Conservation (phyloP, 495 filamentous ascomycete species). For the Xylaria cubensis region DNA sequence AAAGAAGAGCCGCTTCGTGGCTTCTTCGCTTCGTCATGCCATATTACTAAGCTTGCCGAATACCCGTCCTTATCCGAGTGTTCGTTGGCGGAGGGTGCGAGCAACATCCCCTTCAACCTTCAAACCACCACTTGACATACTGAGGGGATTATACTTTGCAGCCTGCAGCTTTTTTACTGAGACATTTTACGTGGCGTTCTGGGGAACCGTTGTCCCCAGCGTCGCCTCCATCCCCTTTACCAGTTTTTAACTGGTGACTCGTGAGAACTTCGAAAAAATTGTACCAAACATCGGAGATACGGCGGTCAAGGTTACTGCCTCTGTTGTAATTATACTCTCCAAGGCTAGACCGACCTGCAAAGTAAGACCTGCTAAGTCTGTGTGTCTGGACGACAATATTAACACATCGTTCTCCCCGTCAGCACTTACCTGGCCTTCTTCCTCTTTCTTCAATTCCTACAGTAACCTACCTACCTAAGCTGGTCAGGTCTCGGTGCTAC, state of each 20-base stretch:
- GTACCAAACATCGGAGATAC: not conserved
- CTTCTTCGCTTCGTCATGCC: not conserved
- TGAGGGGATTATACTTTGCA: not conserved
- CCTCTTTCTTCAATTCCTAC: not conserved
- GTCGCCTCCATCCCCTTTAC: not conserved
- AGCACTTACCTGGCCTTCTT: slow-evolving; percentile 8
- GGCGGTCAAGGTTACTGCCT: not conserved
- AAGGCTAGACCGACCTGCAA: not conserved
- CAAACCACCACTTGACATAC: not conserved
- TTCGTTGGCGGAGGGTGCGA: not conserved
- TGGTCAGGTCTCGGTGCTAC: not conserved
- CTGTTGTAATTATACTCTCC: not conserved
- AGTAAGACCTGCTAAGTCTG: slow-evolving; percentile 4
- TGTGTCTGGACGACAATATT: not conserved
- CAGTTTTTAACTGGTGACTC: not conserved
- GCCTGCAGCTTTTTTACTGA: not conserved
- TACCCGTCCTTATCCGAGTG: not conserved
- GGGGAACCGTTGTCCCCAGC: not conserved
- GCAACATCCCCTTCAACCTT: not conserved
- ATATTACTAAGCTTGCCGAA: not conserved
- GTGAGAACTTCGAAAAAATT: not conserved
- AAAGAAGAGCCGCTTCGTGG: not conserved
- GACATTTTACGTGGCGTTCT: not conserved
- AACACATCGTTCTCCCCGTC: not conserved
- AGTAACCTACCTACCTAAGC: not conserved